These are phyloP conservation scores for Yamadazyma nakazawae DNA, from an alignment of 805 yeast species.

Conservation along the genomic window DNA sequence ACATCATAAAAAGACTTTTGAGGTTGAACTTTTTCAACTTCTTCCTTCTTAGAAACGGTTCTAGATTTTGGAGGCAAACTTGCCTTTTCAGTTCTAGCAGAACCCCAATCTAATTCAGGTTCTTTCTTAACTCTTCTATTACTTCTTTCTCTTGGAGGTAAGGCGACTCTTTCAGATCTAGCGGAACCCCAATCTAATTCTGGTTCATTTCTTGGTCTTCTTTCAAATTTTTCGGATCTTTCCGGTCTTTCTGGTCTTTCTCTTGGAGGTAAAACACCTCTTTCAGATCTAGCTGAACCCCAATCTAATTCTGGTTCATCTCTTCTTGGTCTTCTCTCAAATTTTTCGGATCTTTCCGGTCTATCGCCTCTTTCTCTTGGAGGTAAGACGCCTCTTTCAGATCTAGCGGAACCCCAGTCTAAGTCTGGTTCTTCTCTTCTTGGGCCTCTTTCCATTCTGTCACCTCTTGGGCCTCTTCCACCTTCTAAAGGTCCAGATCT, in stretches of 20 bases:
- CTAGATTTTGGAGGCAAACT: constrained; percentile 20
- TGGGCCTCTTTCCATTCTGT: constrained; percentile 26
- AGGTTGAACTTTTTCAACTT: constrained; percentile 21
- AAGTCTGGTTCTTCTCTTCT: constrained; percentile 53
- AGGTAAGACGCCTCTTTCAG: constrained; percentile 29
- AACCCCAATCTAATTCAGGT: constrained; percentile 42
- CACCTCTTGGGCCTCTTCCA: constrained; percentile 35
- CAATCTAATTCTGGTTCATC: constrained; percentile 51
- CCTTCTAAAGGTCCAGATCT: constrained; percentile 25
- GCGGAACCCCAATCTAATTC: constrained; percentile 28
- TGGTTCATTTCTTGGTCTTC: constrained; percentile 20
- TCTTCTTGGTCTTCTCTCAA: constrained; percentile 30
- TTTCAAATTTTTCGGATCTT: constrained; percentile 26
- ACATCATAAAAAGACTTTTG: constrained; percentile 35
- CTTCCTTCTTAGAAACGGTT: constrained; percentile 22
- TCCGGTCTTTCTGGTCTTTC: constrained; percentile 28
- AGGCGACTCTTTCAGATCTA: constrained; percentile 24
- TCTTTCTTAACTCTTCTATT: constrained; percentile 30
- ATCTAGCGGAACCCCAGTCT: constrained; percentile 57
- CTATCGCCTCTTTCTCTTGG: constrained; percentile 41
- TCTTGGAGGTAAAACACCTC: constrained; percentile 31
- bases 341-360: constrained; percentile 37
- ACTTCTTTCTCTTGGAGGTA: constrained; percentile 19
- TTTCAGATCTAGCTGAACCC: constrained; percentile 42
- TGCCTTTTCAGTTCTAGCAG: constrained; percentile 36